These are phyloP conservation scores for Neopestalotiopsis sp. DNA, from an alignment of 2,329 filamentous ascomycete genomes.

Conservation along the genomic window DNA sequence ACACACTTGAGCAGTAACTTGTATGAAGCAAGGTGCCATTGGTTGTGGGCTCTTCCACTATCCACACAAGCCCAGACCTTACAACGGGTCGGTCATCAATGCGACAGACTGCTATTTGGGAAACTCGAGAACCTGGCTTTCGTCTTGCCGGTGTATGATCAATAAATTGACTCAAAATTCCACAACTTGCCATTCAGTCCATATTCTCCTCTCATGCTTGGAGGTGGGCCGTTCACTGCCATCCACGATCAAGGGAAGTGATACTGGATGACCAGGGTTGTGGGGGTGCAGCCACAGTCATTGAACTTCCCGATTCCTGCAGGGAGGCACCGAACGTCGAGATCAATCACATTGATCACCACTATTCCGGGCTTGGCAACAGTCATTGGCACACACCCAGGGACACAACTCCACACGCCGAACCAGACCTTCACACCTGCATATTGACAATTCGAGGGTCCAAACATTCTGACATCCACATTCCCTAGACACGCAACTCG, in stretches of 20 bases:
- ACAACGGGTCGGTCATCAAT: too few relatives aligned
- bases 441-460: slow-evolving; percentile 3
- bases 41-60: too few relatives aligned
- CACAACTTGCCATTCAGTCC: background rate
- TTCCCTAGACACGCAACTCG: background rate
- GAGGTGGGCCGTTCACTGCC: slow-evolving; percentile 2
- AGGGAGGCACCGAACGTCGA: background rate
- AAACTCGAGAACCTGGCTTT: too few relatives aligned
- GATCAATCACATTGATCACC: slow-evolving; percentile 4
- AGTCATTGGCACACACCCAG: background rate
- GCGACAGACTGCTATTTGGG: too few relatives aligned
- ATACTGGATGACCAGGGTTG: background rate
- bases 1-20: too few relatives aligned
- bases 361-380: background rate
- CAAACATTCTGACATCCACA: background rate
- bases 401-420: background rate
- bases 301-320: background rate
- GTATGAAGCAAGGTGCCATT: too few relatives aligned
- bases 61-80: too few relatives aligned
- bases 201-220: background rate
- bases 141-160: too few relatives aligned
- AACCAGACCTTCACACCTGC: background rate
- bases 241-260: background rate
- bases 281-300: background rate
- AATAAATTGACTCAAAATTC: too few relatives aligned